Evolutionary conservation across 129 eudicot species (phyloP).

Genomic region (Chrysanthemum seticuspe): DNA sequence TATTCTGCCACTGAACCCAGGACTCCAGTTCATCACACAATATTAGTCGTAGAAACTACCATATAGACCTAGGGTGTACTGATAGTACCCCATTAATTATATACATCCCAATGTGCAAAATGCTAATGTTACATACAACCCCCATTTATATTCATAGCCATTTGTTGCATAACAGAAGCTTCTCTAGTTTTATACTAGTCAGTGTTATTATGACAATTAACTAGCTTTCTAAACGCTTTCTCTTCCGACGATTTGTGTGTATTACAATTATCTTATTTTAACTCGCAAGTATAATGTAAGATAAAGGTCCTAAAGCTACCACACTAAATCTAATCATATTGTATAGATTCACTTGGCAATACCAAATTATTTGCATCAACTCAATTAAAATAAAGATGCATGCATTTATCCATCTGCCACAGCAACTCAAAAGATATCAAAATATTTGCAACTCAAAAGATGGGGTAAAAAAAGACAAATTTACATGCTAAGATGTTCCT

Average conservation of each 20-base stretch:
- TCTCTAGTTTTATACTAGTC: neutral
- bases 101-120: conserved; percentile 8
- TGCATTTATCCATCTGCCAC: neutral
- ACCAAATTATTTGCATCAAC: no score
- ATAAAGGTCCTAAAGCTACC: neutral
- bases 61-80: neutral
- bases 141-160: neutral
- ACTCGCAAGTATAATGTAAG: neutral
- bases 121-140: conserved; percentile 14
- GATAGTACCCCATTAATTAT: neutral
- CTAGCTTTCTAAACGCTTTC: neutral
- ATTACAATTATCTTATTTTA: neutral
- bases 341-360: neutral
- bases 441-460: conserved; percentile 26
- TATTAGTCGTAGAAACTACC: conserved; percentile 15
- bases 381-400: no score
- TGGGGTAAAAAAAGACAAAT: conserved; percentile 17
- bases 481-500: conserved; percentile 45
- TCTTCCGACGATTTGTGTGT: no score
- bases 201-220: neutral
- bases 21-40: conserved; percentile 28
- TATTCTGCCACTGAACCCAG: conserved; percentile 37
- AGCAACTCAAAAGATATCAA: neutral
- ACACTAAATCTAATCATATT: neutral
- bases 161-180: neutral